Evolutionary conservation across 805 yeast species (phyloP), one percentile per base, ranked within the genome.

Genomic region (Schizosaccharomyces japonicus): DNA sequence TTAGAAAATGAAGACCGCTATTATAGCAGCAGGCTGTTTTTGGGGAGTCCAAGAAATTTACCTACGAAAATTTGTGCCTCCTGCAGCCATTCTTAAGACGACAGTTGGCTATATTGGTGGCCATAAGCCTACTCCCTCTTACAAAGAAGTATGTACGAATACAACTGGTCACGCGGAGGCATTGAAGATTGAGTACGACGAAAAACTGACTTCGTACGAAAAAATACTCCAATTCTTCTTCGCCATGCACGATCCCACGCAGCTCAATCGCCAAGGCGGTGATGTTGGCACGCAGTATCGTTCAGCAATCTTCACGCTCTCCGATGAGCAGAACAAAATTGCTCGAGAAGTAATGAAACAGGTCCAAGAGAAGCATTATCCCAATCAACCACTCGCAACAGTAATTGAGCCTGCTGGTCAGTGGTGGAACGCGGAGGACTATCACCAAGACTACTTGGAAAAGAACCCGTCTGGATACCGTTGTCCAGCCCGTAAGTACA

Each of bases 71-170:
- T 70, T 80, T 53, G 80, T 73, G 15, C 67, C 63, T 47, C 60
- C 59, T 39, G 75, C 71, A 57, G 83, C 82, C 29, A 61, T 87
- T 19, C 58, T 77, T 8, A 95, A 81, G 58, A 68, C 76, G 40
- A 75, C 73, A 58, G 96, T 87, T 10, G 98, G 98, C 2, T 90
- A 77, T 61, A 80, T 94, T 44, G 92, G 90, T 53, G 96, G 96
- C 8, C 50, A 54, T 19, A 63, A 66, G 1, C 33, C 54, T 0
- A 56, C 62, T 39, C 83, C 85, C 19, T 64, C 73, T 1, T 87
- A 87, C 64, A 68, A 72, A 54, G 63, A 69, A 48, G 95, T 87
- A 3, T 80, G 93, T 60, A 60, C 71, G 4, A 87, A 85, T 27
- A 65, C 67, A n/a, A 83, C 95, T 0, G 70, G 73, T 40, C 74